Conservation (phyloP, 108 stramenopile species). For the Discostella stelligeroides region DNA sequence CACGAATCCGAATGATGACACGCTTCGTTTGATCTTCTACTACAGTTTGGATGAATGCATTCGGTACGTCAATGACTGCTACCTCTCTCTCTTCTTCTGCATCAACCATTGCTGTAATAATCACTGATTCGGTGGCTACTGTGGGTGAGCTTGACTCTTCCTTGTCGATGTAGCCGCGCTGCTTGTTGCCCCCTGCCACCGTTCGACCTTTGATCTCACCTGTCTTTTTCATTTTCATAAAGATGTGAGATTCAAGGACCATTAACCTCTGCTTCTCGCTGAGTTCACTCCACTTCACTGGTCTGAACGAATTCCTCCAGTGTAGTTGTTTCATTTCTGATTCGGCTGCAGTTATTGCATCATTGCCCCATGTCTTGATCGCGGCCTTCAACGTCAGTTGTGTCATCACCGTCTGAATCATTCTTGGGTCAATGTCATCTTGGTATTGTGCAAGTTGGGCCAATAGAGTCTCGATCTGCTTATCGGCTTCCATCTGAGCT, state of each 20-base stretch:
- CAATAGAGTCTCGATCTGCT: too few species aligned
- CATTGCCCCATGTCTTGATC: too few species aligned
- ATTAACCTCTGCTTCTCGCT: not conserved
- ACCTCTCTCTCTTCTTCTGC: slow-evolving; percentile 2
- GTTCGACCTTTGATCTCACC: not conserved
- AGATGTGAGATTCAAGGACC: slow-evolving; percentile 7
- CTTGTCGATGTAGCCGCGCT: not conserved
- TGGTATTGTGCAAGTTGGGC: too few species aligned
- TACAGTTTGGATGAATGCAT: slow-evolving; percentile 23
- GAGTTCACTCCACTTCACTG: not conserved
- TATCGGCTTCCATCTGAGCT: too few species aligned
- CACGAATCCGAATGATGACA: slow-evolving; percentile 14
- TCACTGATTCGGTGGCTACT: slow-evolving; percentile 12
- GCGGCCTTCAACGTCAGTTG: too few species aligned
- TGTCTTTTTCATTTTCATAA: not conserved
- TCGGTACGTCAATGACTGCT: slow-evolving; percentile 5
- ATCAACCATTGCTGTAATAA: slow-evolving; percentile 16
- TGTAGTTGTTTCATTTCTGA: slow-evolving; percentile 6
- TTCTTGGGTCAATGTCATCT: too few species aligned
- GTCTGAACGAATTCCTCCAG: not conserved
- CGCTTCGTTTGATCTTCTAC: not conserved
- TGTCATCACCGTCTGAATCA: too few species aligned
- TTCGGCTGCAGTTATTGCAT: not conserved
- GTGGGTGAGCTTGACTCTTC: slow-evolving; percentile 10
- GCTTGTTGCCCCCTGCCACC: slow-evolving; percentile 6